Conservation (phyloP, 2,329 filamentous ascomycete species). For the Teratosphaeriaceae sp. region DNA sequence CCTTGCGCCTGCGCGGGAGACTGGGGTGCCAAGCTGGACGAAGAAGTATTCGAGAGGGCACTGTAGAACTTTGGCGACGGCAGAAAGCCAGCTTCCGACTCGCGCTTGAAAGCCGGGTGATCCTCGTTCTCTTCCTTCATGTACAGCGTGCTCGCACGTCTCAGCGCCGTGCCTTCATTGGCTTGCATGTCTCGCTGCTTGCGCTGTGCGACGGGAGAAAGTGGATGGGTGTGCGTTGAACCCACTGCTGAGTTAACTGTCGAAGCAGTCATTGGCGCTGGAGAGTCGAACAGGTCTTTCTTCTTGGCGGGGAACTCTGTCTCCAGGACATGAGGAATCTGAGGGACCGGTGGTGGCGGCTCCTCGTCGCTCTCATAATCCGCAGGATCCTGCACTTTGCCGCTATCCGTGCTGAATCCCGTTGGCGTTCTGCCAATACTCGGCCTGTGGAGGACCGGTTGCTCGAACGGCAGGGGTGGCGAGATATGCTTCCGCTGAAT, state of each 20-base stretch:
- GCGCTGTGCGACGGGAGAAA: conserved; percentile 14
- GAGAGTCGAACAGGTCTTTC: not conserved
- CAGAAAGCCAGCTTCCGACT: conserved; percentile 7
- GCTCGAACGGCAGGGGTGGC: conserved; percentile 8
- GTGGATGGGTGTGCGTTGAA: conserved; percentile 4
- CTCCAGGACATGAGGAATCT: not conserved
- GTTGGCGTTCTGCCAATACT: conserved; percentile 21
- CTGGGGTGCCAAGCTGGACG: conserved; percentile 3
- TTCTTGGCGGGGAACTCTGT: not conserved
- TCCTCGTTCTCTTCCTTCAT: conserved; percentile 19
- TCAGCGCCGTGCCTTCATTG: conserved; percentile 25
- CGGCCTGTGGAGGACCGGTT: conserved; percentile 12
- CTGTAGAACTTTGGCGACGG: conserved; percentile 13
- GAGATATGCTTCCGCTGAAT: conserved; percentile 19
- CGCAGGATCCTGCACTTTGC: not conserved
- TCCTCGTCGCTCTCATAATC: conserved; percentile 4
- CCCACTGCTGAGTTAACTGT: not conserved
- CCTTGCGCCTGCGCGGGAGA: conserved; percentile 6
- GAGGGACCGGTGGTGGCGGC: not conserved
- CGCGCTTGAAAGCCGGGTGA: conserved; percentile 5
- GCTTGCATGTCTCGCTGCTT: conserved; percentile 21
- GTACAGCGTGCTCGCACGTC: conserved; percentile 26
- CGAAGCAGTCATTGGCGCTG: conserved; percentile 2
- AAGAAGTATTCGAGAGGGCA: conserved; percentile 6
- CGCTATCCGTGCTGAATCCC: conserved; percentile 12